Evolutionary conservation across 2,329 filamentous ascomycete species (phyloP), one percentile per base, ranked within the genome.

Genomic region (Didymella exigua): DNA sequence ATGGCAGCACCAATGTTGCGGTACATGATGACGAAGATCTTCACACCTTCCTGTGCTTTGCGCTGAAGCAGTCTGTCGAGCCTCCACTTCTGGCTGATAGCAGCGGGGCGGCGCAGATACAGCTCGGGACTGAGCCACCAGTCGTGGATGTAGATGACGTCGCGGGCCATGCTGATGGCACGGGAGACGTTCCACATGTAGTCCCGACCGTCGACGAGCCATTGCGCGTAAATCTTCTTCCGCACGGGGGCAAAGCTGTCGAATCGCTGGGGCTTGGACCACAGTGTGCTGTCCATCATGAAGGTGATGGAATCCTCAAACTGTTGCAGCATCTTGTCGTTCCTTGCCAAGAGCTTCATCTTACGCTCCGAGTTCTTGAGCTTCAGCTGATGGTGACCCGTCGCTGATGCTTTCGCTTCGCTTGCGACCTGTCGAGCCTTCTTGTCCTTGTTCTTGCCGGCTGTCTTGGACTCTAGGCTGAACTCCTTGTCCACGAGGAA

Each of bases 121-220:
- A 99, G 79, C 75, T 99, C 93, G 1, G 95, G 95, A 65, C 91
- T 97, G 34, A 99, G 79, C 95, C 95, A 99, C 95, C 95, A 99
- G 75, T 98, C 95, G 73, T 99, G 95, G 59, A 99, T 98, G 76
- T 98, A 98, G 65, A 99, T 93, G 58, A 98, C 93, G 77, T 98
- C 95, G 68, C 91, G 91, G 8, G 95, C 95, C 86, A 97, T 96
- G 72, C 91, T 95, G 68, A 99, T 96, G 11, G 95, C 95, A 61
- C 93, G 86, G 10, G 93, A 98, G 7, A 98, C 92, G 73, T 97
- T 96, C 95, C 95, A 99, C 93, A 98, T 98, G 79, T 98, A 96
- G 73, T 99, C 95, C 63, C 95, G 86, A 14, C 91, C 95, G 75
- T 99, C 95, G 0, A 99, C 93, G 8, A 99, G 84, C 93, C 93